A percentile compares a stretch with the other conserved stretches of the same genome.
These are phyloP conservation scores for Agroathelia rolfsii DNA, from an alignment of 1,284 basidiomycete species.

Conservation along the genomic window DNA sequence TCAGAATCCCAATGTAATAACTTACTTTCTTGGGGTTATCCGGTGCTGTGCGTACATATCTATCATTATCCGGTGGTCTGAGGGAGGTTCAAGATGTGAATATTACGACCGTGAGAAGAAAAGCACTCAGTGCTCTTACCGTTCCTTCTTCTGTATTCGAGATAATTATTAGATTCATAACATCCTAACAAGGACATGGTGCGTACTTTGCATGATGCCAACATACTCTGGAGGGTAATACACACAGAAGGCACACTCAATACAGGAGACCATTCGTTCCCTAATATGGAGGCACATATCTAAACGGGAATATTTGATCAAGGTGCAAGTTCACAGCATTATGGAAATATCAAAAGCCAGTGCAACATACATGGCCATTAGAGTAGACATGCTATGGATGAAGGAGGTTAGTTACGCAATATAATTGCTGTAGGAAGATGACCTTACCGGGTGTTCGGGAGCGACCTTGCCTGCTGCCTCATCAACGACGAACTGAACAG, in stretches of 20 bases:
- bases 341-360: conserved; percentile 1
- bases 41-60: conserved; percentile 69
- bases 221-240: conserved; percentile 79
- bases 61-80: conserved; percentile 71
- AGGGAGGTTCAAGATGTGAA: conserved; percentile 6
- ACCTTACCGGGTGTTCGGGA: conserved; percentile 64
- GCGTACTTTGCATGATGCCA: conserved; percentile 74
- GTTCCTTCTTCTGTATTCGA: conserved; percentile 60
- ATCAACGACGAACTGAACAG: conserved; percentile 69
- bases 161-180: too few relatives aligned
- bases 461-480: conserved; percentile 47
- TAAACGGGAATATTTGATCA: conserved; percentile 19
- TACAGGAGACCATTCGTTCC: conserved; percentile 80
- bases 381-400: conserved; percentile 66
- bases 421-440: background rate
- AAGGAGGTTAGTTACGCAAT: conserved; percentile 11
- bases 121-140: conserved; percentile 30
- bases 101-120: conserved; percentile 5
- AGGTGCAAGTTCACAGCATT: conserved; percentile 8
- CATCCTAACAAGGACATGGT: conserved; percentile 1
- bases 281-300: conserved; percentile 81
- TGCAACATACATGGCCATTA: conserved; percentile 69
- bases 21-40: conserved; percentile 80
- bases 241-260: conserved; percentile 70
- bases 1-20: conserved; percentile 5